Percentiles rank a stretch among this genome's conserved stretches.
Evolutionary conservation across 441 rosid species (phyloP).

Genomic region (Eutrema salsugineum): DNA sequence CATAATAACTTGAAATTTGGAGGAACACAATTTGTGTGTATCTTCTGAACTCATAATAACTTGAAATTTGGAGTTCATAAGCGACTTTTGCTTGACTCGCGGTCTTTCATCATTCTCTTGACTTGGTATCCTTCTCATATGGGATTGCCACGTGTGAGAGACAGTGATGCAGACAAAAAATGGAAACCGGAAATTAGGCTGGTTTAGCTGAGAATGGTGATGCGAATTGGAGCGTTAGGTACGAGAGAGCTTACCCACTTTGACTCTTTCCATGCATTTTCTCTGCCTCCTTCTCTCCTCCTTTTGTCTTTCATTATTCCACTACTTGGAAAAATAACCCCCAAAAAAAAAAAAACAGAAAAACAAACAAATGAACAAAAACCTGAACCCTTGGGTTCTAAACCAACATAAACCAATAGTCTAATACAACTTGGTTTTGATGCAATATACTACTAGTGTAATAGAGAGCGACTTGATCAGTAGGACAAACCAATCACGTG

Average conservation of each 20-base stretch:
- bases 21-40: not conserved
- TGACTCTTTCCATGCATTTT: slow-evolving; percentile 27
- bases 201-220: slow-evolving; percentile 32
- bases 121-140: not conserved
- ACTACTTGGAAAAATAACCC: too few species aligned
- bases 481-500: slow-evolving; percentile 17
- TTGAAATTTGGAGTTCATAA: too few species aligned
- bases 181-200: slow-evolving; percentile 12
- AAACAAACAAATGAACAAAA: not conserved
- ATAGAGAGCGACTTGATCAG: not conserved
- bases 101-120: not conserved
- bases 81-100: not conserved
- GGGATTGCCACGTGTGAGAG: slow-evolving; percentile 7
- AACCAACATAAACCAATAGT: slow-evolving; percentile 2
- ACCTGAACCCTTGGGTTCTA: not conserved
- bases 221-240: slow-evolving; percentile 26
- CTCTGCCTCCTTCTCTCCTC: not conserved
- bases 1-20: not conserved
- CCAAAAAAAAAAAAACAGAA: too few species aligned
- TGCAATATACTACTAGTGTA: not conserved
- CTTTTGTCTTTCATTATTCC: not conserved
- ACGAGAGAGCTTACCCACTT: slow-evolving; percentile 32
- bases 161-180: not conserved
- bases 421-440: slow-evolving; percentile 7
- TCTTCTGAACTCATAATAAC: too few species aligned